These are phyloP conservation scores for Linderina pennispora DNA, from an alignment of 192 early-diverging fungal genomes.

Conservation along the genomic window DNA sequence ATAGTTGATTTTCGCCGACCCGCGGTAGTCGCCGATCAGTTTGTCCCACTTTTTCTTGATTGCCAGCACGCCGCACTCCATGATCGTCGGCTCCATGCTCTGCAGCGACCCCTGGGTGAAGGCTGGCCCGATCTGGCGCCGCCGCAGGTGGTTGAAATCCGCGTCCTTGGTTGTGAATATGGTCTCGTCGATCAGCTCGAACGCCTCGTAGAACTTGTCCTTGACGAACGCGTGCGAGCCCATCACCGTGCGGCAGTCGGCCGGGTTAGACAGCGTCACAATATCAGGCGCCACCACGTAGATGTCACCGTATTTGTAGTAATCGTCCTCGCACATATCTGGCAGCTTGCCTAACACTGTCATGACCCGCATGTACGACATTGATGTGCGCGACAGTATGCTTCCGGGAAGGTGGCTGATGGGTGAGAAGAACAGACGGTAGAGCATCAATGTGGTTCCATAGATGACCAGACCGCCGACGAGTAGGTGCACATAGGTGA, in stretches of 20 bases:
- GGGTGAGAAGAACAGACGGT: neutral
- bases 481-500: neutral
- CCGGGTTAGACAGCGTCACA: neutral
- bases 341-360: neutral
- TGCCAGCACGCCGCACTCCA: neutral
- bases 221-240: neutral
- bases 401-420: neutral
- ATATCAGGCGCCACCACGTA: neutral
- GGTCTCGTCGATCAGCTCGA: neutral
- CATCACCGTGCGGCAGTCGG: neutral
- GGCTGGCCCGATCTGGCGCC: neutral
- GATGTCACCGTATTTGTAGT: constrained; percentile 2
- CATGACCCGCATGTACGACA: neutral
- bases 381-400: neutral
- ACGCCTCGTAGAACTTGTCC: neutral
- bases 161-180: constrained; percentile 7
- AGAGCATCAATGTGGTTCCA: neutral
- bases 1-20: neutral
- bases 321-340: neutral
- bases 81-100: constrained; percentile 1
- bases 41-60: neutral
- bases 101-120: neutral
- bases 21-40: neutral
- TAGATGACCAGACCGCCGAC: neutral
- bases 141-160: neutral